Conservation (phyloP, 129 eudicot species). For the Helianthus tuberosus region DNA sequence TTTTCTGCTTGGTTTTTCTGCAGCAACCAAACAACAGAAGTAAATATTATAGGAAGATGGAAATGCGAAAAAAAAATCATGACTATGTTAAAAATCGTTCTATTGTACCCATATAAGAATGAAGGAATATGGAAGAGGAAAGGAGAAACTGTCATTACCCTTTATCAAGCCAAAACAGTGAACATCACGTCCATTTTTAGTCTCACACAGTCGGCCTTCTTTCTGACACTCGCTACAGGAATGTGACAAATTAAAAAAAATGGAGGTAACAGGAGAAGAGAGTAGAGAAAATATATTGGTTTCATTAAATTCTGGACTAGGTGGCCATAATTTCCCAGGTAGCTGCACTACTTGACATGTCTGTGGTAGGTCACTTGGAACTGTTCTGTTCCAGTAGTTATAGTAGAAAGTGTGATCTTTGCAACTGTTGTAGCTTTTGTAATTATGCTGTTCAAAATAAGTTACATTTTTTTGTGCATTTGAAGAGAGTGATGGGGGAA, state of each 20-base stretch:
- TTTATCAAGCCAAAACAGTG: conserved; percentile 15
- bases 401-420: conserved; percentile 16
- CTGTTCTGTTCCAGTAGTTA: not conserved
- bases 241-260: conserved; percentile 23
- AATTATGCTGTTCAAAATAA: conserved; percentile 1
- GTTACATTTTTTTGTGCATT: conserved; percentile 20
- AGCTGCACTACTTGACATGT: conserved; percentile 12
- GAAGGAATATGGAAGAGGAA: not conserved
- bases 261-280: not conserved
- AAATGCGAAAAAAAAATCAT: not conserved
- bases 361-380: conserved; percentile 18
- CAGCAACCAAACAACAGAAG: not conserved
- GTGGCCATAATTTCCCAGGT: not conserved
- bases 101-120: too few species aligned
- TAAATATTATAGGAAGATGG: not conserved
- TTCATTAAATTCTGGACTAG: not conserved
- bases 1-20: not conserved
- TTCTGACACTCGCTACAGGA: conserved; percentile 22
- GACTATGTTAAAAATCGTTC: not conserved
- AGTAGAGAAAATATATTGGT: conserved; percentile 21
- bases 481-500: conserved; percentile 36
- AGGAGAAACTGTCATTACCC: conserved; percentile 12
- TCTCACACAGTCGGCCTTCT: conserved; percentile 9
- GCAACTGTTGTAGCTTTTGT: conserved; percentile 1
- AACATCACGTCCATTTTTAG: not conserved